Evolutionary conservation across 495 filamentous ascomycete species (phyloP), one percentile per base, ranked within the genome.

Genomic region (Mycothermus thermophilus): DNA sequence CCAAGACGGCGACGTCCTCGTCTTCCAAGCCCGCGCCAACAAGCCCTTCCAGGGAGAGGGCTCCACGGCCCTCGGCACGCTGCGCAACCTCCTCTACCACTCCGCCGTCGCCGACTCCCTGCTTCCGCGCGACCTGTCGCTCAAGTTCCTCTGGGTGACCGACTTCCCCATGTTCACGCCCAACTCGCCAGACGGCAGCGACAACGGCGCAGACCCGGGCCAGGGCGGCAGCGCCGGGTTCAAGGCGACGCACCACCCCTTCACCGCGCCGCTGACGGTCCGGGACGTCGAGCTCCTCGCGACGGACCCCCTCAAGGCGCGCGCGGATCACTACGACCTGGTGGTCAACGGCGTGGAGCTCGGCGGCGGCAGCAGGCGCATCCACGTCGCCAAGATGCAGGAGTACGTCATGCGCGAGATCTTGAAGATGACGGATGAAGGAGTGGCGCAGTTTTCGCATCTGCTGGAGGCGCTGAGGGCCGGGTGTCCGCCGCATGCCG

Each of bases 401-500:
- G 77, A 86, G 44, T 86, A 80, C 44, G 60, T 97, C 41, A 71
- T 97, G 58, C 68, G 76, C 19, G 71, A 92, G 32, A 71, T 96
- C n/a, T 67, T 97, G 17, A 74, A 65, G 47, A 70, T 72, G 68
- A 53, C 45, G 14, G 52, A 67, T 37, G 66, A 74, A 36, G 72
- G 81, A 11, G 47, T 95, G 6, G 58, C 60, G 2, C 77, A 92
- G 28, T 96, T 96, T 51, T 65, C 68, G 3, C 90, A 95, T 54
- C 66, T 97, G 3, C 65, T 96, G 7, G 69, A 82, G 34, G 85
- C 83, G 0, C 69, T 97, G 6, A 57, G 74, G 5, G 77, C 84
- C 0, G 90, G 90, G 4, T 97, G 90, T 70, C 92, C 90, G n/a
- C 90, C 90, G 1, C 90, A 97, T 57, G 88, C 90, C 0, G 90